Evolutionary conservation across 768 basidiomycete genomes (phyloP).

Genomic region (Rhodotorula toruloides): DNA sequence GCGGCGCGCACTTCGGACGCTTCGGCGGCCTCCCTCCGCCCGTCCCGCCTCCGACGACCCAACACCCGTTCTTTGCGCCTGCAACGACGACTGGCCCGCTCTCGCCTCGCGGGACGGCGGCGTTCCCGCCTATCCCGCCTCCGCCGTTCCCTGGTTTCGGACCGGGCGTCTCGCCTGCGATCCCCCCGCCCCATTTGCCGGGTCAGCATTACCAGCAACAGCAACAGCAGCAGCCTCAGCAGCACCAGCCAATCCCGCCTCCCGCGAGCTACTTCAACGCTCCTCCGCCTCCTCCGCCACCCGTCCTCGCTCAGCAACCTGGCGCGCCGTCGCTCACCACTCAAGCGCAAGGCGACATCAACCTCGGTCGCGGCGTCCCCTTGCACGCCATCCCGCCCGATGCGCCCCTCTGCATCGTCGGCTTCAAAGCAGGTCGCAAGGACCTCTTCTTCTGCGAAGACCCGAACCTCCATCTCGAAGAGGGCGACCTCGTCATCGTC

Average conservation of each 20-base stretch:
- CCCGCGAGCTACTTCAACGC: slow-evolving; percentile 20
- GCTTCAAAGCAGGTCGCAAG: slow-evolving; percentile 94
- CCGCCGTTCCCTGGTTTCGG: slow-evolving; percentile 18
- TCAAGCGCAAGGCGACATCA: slow-evolving; percentile 21
- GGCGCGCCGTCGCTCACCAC: slow-evolving; percentile 8
- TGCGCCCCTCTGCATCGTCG: slow-evolving; percentile 90
- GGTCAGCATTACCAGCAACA: slow-evolving; percentile 2
- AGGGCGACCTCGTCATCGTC: slow-evolving; percentile 90
- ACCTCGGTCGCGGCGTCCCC: slow-evolving; percentile 80
- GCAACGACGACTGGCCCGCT: neutral
- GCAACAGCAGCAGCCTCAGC: neutral
- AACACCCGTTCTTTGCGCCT: slow-evolving; percentile 17
- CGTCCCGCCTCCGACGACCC: slow-evolving; percentile 9
- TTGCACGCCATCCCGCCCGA: slow-evolving; percentile 72
- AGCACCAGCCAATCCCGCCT: no score
- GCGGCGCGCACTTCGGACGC: neutral
- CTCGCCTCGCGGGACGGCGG: slow-evolving; percentile 1
- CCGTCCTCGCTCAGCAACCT: neutral
- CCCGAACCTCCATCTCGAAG: slow-evolving; percentile 59
- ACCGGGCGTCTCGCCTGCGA: neutral
- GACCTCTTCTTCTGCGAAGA: slow-evolving; percentile 90
- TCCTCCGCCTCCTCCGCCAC: slow-evolving; percentile 9
- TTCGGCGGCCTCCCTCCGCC: slow-evolving; percentile 5
- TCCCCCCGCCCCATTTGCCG: neutral
- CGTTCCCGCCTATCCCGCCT: neutral